These are phyloP conservation scores for Backusella tarrabulga DNA, from an alignment of 192 early-diverging fungal genomes.

Conservation along the genomic window DNA sequence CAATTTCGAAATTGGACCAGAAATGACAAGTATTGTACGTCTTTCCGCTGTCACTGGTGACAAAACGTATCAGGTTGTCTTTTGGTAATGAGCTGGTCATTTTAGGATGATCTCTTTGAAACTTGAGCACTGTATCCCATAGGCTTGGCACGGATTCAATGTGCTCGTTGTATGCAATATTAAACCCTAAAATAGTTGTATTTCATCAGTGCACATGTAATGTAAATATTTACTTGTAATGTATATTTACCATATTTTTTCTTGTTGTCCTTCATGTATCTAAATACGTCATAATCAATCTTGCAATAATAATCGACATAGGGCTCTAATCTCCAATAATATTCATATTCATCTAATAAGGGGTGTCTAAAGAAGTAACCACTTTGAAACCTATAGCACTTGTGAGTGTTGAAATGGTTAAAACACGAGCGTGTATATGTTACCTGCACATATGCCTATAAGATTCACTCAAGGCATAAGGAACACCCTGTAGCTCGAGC, in stretches of 20 bases:
- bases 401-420: too few relatives aligned
- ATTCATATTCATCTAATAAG: conserved; percentile 67
- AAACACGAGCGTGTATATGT: too few relatives aligned
- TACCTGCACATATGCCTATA: conserved; percentile 72
- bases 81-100: conserved; percentile 43
- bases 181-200: conserved; percentile 50
- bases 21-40: conserved; percentile 83
- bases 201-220: neutral
- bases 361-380: conserved; percentile 79
- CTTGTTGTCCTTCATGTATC: conserved; percentile 68
- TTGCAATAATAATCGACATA: conserved; percentile 78
- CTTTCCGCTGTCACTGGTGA: conserved; percentile 50
- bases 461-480: conserved; percentile 63
- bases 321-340: conserved; percentile 89
- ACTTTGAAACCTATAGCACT: conserved; percentile 52
- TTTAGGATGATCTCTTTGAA: conserved; percentile 47
- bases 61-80: conserved; percentile 44
- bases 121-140: conserved; percentile 62
- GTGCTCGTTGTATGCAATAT: conserved; percentile 70
- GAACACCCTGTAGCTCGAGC: conserved; percentile 49
- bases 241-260: conserved; percentile 66
- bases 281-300: conserved; percentile 79
- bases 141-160: conserved; percentile 66
- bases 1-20: conserved; percentile 84
- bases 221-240: neutral